Evolutionary conservation across 768 basidiomycete species (phyloP).

Genomic region (Saitozyma sp.): DNA sequence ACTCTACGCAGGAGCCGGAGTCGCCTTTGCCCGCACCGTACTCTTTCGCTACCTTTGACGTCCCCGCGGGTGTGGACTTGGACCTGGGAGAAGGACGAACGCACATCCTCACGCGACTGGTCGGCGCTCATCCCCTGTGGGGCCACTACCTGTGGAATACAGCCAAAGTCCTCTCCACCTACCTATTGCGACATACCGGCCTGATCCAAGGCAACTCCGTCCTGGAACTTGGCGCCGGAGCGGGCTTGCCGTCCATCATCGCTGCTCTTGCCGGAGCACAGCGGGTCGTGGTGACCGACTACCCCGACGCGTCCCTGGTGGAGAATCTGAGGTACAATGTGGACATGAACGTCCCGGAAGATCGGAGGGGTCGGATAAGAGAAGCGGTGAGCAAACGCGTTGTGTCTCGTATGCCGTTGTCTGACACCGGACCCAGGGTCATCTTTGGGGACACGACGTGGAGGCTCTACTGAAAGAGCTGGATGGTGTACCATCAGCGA

Average conservation of each 20-base stretch:
- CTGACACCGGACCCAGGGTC: conserved; percentile 22
- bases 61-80: conserved; percentile 23
- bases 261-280: conserved; percentile 68
- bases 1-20: conserved; percentile 36
- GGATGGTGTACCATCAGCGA: not conserved
- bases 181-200: conserved; percentile 38
- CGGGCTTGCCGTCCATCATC: conserved; percentile 81
- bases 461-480: conserved; percentile 24
- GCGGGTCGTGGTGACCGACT: conserved; percentile 84
- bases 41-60: conserved; percentile 39
- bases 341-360: conserved; percentile 56
- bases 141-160: conserved; percentile 50
- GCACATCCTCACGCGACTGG: conserved; percentile 38
- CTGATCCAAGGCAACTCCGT: conserved; percentile 56
- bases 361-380: conserved; percentile 9
- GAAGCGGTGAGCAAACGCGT: conserved; percentile 48
- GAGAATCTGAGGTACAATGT: conserved; percentile 75
- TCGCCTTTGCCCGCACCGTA: conserved; percentile 43
- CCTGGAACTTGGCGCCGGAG: conserved; percentile 91
- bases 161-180: conserved; percentile 32
- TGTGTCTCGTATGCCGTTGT: not conserved
- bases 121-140: conserved; percentile 49
- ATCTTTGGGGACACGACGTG: conserved; percentile 46
- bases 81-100: conserved; percentile 9
- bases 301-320: conserved; percentile 75